Conservation (phyloP, 1,284 basidiomycete species). For the Malassezia dermatis region DNA sequence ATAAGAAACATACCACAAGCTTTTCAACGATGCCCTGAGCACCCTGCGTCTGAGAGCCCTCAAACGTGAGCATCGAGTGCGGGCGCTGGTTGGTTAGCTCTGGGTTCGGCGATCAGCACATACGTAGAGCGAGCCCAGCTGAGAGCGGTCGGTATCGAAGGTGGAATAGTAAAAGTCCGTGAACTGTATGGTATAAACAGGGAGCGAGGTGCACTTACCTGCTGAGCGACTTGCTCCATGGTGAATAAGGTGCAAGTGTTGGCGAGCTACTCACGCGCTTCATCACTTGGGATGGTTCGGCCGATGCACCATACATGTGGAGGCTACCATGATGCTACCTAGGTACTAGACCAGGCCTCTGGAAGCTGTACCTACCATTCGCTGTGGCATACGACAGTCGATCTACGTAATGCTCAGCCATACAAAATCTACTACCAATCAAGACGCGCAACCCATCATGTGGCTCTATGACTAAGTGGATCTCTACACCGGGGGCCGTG, state of each 20-base stretch:
- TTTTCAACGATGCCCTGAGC: conserved; percentile 62
- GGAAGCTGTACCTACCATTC: neutral
- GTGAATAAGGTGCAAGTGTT: conserved; percentile 10
- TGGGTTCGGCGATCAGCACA: conserved; percentile 23
- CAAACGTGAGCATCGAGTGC: conserved; percentile 80
- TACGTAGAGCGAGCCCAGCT: conserved; percentile 64
- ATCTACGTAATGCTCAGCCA: neutral
- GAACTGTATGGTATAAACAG: conserved; percentile 23
- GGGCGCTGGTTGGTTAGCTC: conserved; percentile 56
- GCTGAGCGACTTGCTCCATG: conserved; percentile 42
- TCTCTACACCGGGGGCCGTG: neutral
- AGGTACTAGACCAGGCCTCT: neutral
- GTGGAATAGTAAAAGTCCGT: conserved; percentile 49
- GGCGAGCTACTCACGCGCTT: neutral
- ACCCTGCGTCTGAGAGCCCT: conserved; percentile 61
- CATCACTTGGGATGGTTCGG: neutral
- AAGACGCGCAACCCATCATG: neutral
- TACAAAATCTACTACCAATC: neutral
- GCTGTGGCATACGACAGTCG: neutral
- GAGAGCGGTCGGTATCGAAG: conserved; percentile 58
- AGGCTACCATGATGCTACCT: neutral
- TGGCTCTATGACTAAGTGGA: neutral
- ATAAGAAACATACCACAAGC: conserved; percentile 51
- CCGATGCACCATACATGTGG: neutral
- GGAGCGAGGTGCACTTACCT: conserved; percentile 8